phyloP scores from a whole-genome alignment of 2,329 filamentous ascomycete species.

The Claviceps purpurea region DNA sequence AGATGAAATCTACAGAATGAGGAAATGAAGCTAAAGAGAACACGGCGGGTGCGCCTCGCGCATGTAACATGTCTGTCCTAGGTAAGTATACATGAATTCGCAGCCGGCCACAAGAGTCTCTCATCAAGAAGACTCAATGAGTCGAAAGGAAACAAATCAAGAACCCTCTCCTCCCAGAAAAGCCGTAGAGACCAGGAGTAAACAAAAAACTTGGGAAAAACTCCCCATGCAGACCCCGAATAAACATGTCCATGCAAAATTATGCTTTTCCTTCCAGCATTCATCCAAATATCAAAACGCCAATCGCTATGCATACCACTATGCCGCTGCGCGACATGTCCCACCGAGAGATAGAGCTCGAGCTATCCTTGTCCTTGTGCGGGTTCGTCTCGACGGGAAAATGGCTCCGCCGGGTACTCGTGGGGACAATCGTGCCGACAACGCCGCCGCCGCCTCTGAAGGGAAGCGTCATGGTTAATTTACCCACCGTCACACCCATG shows the following conservation, averaged over 20 bases:
- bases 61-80: too few species aligned
- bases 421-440: slow-evolving; percentile 26
- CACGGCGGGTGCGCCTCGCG: too few species aligned
- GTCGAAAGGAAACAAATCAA: too few species aligned
- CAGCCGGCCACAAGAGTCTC: too few species aligned
- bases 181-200: too few species aligned
- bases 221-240: too few species aligned
- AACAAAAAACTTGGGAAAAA: too few species aligned
- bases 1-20: too few species aligned
- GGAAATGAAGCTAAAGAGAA: too few species aligned
- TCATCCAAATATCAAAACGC: slow-evolving; percentile 23
- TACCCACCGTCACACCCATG: slow-evolving; percentile 31
- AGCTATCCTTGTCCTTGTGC: slow-evolving; percentile 11
- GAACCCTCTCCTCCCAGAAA: too few species aligned
- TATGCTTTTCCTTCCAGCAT: not conserved
- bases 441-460: slow-evolving; percentile 30
- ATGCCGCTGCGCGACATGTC: slow-evolving; percentile 10
- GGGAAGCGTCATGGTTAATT: slow-evolving; percentile 31
- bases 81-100: too few species aligned
- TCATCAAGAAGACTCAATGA: too few species aligned
- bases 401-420: slow-evolving; percentile 12
- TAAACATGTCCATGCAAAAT: not conserved
- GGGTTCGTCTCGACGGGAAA: slow-evolving; percentile 16
- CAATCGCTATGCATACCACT: slow-evolving; percentile 24
- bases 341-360: slow-evolving; percentile 5